Conservation (phyloP, 129 eudicot species). For the Saposhnikovia divaricata region DNA sequence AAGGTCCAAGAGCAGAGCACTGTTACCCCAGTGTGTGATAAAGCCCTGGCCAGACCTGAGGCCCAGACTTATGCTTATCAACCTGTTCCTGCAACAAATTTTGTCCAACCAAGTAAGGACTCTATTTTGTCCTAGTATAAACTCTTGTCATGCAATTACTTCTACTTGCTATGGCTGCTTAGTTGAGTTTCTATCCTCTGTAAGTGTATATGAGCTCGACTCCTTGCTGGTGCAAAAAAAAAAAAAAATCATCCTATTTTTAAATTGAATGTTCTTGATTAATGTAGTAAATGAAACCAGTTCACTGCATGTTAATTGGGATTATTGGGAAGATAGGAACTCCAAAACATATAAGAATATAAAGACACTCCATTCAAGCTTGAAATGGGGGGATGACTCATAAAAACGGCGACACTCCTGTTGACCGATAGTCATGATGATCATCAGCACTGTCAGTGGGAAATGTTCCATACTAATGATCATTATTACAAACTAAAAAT, state of each 20-base stretch:
- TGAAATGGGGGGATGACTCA: neutral
- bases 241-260: neutral
- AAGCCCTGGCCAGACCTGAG: constrained; percentile 34
- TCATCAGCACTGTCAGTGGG: neutral
- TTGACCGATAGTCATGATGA: neutral
- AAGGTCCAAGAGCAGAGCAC: constrained; percentile 66
- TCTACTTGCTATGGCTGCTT: neutral
- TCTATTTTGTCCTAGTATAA: neutral
- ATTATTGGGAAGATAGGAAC: neutral
- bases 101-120: constrained; percentile 44
- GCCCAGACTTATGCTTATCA: constrained; percentile 29
- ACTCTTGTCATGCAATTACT: neutral
- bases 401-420: neutral
- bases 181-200: neutral
- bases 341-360: neutral
- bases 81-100: constrained; percentile 30
- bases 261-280: neutral
- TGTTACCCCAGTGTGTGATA: constrained; percentile 34
- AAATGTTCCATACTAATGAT: neutral
- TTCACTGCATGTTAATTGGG: neutral
- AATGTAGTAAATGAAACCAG: neutral
- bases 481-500: neutral
- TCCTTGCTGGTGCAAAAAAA: neutral
- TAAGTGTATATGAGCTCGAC: neutral
- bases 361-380: neutral